Conservation (phyloP, 768 basidiomycete species). For the Suillus subalutaceus region DNA sequence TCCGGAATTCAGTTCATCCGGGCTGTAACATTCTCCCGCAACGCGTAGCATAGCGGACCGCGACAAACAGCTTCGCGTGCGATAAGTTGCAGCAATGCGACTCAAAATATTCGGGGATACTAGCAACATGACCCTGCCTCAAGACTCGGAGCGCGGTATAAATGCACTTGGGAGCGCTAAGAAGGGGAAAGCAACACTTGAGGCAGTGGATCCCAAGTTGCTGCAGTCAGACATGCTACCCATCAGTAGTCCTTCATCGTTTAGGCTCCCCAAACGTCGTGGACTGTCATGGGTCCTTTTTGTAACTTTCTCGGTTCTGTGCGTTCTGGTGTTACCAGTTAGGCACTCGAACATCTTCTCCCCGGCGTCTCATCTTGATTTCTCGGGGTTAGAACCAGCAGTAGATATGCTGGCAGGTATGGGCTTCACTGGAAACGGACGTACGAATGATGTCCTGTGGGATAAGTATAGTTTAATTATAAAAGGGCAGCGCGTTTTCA, state of each 20-base stretch:
- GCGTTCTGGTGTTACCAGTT: slow-evolving; percentile 20
- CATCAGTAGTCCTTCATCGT: background rate
- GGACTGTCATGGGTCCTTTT: slow-evolving; percentile 19
- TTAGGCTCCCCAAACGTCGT: slow-evolving; percentile 10
- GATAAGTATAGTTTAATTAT: slow-evolving; percentile 76
- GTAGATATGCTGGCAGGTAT: background rate
- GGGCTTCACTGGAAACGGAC: slow-evolving; percentile 31
- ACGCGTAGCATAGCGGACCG: background rate
- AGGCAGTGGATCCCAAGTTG: background rate
- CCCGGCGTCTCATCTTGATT: slow-evolving; percentile 3
- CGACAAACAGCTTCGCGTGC: background rate
- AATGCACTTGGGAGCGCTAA: slow-evolving; percentile 1
- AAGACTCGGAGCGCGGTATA: background rate
- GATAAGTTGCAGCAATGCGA: slow-evolving; percentile 2
- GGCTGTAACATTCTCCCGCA: background rate
- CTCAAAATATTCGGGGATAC: slow-evolving; percentile 5
- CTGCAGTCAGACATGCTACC: slow-evolving; percentile 10
- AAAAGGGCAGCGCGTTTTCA: slow-evolving; percentile 69
- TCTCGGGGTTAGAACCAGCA: slow-evolving; percentile 7
- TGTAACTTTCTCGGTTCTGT: slow-evolving; percentile 21
- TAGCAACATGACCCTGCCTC: background rate
- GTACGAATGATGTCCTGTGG: slow-evolving; percentile 47
- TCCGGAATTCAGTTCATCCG: background rate
- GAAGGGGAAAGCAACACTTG: slow-evolving; percentile 8
- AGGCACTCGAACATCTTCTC: slow-evolving; percentile 7